Base-by-base conservation (phyloP, 2,329 filamentous ascomycete species). In the Purpureocillium lavendulum region DNA sequence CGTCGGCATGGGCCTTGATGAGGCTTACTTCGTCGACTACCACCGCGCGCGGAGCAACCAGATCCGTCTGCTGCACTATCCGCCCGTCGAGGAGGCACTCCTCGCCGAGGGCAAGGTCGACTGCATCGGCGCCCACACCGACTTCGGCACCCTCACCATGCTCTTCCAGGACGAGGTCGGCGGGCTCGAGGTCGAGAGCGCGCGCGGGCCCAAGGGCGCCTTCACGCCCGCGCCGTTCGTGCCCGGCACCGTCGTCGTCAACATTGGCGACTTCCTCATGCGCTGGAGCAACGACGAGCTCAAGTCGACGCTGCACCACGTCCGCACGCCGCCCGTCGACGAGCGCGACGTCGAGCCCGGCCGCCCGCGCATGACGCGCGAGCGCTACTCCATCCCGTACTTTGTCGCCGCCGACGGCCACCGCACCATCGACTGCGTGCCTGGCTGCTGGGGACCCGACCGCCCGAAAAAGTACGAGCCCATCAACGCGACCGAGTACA, bases 1-100 rank as follows among this genome's bases (percentile, higher is more conserved):
- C 1, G 61, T 87, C 10, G 84, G 82, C 0, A 76, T 90, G 74
- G 79, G 73, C 1, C 65, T 88, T 6, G 70, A 78, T 0, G 71
- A 78, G 49, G 53, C 54, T 11, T 90, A 80, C 68, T 94, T 94
- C 50, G 84, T 92, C 52, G 54, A 59, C 13, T 56, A 70, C 38
- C 76, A 80, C 53, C 66, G 64, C 17, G 68, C 69, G 0, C 61
- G 70, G 45, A 71, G 77, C 46, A 77, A 78, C 47, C 75, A 80
- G 43, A 58, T 80, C 5, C 67, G 78, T 2, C 54, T 82, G 30
- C 60, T 81, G 30, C 76, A 80, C 51, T 82, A 62, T 31, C 58
- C 59, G 4, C 50, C 55, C 7, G 52, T 57, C 2, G 49, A 57
- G 18, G 56, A 52, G 26, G 42, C 50, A 24, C 40, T 53, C 16